Conservation (phyloP, 306 rosid genomes). For the Ormosia emarginata region DNA sequence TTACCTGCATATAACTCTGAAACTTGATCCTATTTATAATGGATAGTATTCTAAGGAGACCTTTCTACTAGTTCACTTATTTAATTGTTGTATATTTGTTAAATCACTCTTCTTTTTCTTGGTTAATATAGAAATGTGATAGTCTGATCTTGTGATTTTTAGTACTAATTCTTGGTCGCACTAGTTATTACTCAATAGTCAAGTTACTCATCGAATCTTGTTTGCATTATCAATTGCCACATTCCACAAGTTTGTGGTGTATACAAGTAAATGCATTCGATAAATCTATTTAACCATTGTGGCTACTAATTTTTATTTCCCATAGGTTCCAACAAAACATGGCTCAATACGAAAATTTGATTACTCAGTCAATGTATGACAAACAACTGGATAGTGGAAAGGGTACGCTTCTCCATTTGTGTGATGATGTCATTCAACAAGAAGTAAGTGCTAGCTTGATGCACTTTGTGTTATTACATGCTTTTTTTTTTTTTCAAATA, state of each 20-base stretch:
- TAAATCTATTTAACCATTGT: slow-evolving; percentile 2
- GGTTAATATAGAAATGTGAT: not conserved
- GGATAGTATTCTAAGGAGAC: not conserved
- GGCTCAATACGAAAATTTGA: slow-evolving; percentile 88
- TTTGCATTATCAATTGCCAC: not conserved
- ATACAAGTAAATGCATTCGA: slow-evolving; percentile 6
- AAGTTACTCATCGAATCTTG: not conserved
- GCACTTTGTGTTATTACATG: not conserved
- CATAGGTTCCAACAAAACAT: slow-evolving; percentile 83
- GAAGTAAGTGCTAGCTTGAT: slow-evolving; percentile 62
- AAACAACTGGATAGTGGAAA: slow-evolving; percentile 95
- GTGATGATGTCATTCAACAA: slow-evolving; percentile 98
- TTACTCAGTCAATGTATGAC: slow-evolving; percentile 94
- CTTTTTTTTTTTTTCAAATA: not conserved
- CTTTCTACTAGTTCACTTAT: not conserved
- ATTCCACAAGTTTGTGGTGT: not conserved
- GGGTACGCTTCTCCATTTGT: slow-evolving; percentile 98
- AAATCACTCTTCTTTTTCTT: not conserved
- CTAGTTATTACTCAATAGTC: not conserved
- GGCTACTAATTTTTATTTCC: slow-evolving; percentile 10
- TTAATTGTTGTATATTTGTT: not conserved
- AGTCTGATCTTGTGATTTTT: not conserved
- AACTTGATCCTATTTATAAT: not conserved
- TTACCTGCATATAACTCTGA: not conserved
- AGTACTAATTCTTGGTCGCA: not conserved